phyloP scores from a whole-genome alignment of 768 basidiomycete species.

The Leccinum sublutescens region DNA sequence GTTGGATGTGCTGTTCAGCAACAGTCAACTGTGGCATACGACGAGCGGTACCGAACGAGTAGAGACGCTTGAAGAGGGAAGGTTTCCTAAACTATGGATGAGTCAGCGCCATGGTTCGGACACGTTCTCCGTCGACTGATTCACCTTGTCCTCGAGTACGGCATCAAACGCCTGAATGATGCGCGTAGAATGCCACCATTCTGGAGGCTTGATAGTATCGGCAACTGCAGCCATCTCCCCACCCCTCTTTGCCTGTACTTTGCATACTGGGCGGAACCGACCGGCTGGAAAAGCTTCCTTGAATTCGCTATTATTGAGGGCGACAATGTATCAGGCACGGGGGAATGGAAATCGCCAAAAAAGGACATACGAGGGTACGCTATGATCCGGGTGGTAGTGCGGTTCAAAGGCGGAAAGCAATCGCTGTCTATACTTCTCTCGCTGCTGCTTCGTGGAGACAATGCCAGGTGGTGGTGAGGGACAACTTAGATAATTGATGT shows the following conservation, averaged over 20 bases:
- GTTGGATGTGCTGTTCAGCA: slow-evolving; percentile 84
- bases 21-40: slow-evolving; percentile 69
- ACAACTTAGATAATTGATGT: slow-evolving; percentile 84
- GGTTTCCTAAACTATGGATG: slow-evolving; percentile 78
- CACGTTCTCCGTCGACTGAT: neutral
- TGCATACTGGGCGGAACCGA: slow-evolving; percentile 86
- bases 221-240: slow-evolving; percentile 79
- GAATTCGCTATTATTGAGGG: slow-evolving; percentile 64
- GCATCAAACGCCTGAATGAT: slow-evolving; percentile 89
- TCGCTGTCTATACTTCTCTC: slow-evolving; percentile 75
- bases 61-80: slow-evolving; percentile 80
- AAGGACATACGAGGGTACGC: slow-evolving; percentile 59
- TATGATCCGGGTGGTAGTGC: slow-evolving; percentile 88
- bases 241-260: slow-evolving; percentile 82
- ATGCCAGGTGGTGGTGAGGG: slow-evolving; percentile 73
- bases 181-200: slow-evolving; percentile 93
- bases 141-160: slow-evolving; percentile 82
- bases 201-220: slow-evolving; percentile 85
- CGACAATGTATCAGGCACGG: slow-evolving; percentile 1
- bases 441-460: slow-evolving; percentile 74
- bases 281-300: slow-evolving; percentile 95
- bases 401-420: slow-evolving; percentile 78
- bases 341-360: neutral
- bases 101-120: slow-evolving; percentile 5
- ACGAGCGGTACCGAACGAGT: slow-evolving; percentile 67